Conservation (phyloP, 2,329 filamentous ascomycete genomes). For the Hypoxylon sp. region DNA sequence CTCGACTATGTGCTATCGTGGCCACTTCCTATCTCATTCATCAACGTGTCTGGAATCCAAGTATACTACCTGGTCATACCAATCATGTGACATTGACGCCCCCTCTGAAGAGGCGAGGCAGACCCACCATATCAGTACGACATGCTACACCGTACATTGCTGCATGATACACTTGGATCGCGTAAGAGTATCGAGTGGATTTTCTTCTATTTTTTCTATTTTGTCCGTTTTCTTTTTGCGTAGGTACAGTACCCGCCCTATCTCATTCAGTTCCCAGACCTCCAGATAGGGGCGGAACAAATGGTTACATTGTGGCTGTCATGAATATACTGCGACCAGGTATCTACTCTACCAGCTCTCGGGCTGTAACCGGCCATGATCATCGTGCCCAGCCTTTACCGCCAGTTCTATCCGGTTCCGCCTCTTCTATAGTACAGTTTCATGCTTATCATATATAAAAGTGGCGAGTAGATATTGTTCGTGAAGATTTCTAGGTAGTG, state of each 20-base stretch:
- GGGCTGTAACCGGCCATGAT: background rate
- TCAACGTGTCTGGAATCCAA: too few species aligned
- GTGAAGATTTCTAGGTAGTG: background rate
- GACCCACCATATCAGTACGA: background rate
- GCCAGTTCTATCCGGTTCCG: background rate
- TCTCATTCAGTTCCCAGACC: background rate
- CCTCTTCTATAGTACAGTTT: slow-evolving; percentile 3
- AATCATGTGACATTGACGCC: background rate
- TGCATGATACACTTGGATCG: background rate
- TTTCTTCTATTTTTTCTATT: background rate
- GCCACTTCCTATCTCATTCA: too few species aligned
- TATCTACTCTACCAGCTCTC: background rate
- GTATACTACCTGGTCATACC: too few species aligned
- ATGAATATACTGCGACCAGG: background rate
- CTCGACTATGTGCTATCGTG: too few species aligned
- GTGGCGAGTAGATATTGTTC: background rate
- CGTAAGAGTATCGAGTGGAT: background rate
- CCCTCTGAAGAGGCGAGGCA: background rate
- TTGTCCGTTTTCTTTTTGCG: background rate
- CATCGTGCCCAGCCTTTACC: background rate
- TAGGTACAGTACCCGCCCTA: background rate
- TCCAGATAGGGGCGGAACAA: background rate
- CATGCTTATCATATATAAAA: background rate
- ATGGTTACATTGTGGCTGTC: background rate
- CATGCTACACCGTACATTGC: background rate